A percentile compares a stretch with the other conserved stretches of the same genome.
phyloP scores from a whole-genome alignment of 2,329 filamentous ascomycete genomes.

The Alternaria triticimaculans region DNA sequence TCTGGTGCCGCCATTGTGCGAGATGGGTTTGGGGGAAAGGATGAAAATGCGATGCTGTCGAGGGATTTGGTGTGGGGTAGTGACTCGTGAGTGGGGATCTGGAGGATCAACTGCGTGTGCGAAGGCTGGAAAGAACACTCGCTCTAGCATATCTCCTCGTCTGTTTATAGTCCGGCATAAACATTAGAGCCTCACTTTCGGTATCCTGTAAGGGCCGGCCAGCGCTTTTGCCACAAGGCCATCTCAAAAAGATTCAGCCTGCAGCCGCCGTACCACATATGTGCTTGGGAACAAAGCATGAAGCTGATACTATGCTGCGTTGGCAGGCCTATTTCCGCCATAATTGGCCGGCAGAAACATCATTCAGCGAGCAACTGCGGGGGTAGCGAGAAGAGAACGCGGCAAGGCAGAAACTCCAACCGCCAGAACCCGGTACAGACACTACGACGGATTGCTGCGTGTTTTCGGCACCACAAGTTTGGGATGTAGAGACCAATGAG shows the following conservation, averaged over 20 bases:
- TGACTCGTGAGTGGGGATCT: constrained; percentile 31
- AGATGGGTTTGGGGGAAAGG: constrained; percentile 18
- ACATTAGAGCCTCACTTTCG: constrained; percentile 34
- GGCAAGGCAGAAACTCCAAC: constrained; percentile 33
- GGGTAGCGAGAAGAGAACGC: constrained; percentile 29
- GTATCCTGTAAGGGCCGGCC: constrained; percentile 25
- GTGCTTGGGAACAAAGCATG: constrained; percentile 25
- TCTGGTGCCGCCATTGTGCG: constrained; percentile 39
- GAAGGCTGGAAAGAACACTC: constrained; percentile 29
- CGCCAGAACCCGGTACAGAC: constrained; percentile 32
- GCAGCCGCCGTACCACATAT: constrained; percentile 31
- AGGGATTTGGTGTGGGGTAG: constrained; percentile 28
- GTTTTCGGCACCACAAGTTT: constrained; percentile 25
- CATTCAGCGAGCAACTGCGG: constrained; percentile 33
- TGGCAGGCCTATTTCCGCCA: constrained; percentile 32
- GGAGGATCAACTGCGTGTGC: constrained; percentile 27
- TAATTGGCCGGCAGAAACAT: constrained; percentile 39
- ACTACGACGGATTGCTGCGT: constrained; percentile 40
- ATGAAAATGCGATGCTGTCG: constrained; percentile 18
- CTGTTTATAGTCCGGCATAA: constrained; percentile 43
- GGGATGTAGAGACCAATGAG: constrained; percentile 38
- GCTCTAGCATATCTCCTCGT: constrained; percentile 25
- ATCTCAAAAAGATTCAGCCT: constrained; percentile 27
- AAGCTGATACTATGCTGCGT: constrained; percentile 38
- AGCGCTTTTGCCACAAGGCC: constrained; percentile 32